Evolutionary conservation across 1,284 basidiomycete species (phyloP).

Genomic region (Apiotrichum sp.): DNA sequence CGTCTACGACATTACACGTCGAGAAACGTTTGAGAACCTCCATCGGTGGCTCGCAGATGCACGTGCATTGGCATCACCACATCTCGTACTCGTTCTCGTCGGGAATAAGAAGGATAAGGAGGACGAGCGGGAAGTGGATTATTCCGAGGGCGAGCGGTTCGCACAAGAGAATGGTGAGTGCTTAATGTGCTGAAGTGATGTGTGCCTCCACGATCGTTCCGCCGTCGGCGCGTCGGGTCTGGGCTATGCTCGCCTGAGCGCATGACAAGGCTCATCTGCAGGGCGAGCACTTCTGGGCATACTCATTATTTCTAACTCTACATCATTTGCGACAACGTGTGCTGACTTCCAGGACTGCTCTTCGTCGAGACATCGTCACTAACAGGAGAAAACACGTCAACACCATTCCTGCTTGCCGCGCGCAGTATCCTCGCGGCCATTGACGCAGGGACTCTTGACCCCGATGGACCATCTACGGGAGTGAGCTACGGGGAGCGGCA

Average conservation of each 20-base stretch:
- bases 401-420: conserved; percentile 85
- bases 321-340: not conserved
- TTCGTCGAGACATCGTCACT: conserved; percentile 91
- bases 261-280: too few species aligned
- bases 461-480: conserved; percentile 85
- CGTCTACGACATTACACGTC: conserved; percentile 88
- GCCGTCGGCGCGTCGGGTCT: too few species aligned
- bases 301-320: too few species aligned
- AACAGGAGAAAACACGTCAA: conserved; percentile 86
- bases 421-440: conserved; percentile 87
- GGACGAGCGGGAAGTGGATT: conserved; percentile 90
- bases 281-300: too few species aligned
- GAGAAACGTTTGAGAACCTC: conserved; percentile 65
- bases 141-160: conserved; percentile 88
- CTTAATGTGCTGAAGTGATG: not conserved
- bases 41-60: conserved; percentile 87
- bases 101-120: conserved; percentile 94
- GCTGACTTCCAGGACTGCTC: conserved; percentile 60
- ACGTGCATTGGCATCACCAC: conserved; percentile 72
- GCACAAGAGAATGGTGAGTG: conserved; percentile 80
- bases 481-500: conserved; percentile 94
- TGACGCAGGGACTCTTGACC: conserved; percentile 84
- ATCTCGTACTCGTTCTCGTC: conserved; percentile 83
- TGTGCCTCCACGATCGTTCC: too few species aligned
- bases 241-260: too few species aligned